Percentiles rank a stretch among this genome's conserved stretches.
Conservation (phyloP, 768 basidiomycete species). For the Harrya chromipes region DNA sequence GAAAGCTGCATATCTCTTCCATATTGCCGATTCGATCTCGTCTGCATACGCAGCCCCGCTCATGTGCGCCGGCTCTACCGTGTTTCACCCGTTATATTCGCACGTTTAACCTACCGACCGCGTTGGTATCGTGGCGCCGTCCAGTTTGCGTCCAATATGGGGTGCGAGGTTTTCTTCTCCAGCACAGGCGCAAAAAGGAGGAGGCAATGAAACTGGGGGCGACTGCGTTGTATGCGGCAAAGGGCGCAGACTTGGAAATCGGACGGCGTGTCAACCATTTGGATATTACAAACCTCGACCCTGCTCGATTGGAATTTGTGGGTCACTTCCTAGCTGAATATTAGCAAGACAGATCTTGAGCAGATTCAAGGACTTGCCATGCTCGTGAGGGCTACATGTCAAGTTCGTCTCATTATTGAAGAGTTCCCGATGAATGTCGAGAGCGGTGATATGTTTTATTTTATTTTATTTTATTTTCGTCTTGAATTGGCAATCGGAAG, state of each 20-base stretch:
- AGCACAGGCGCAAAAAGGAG: constrained; percentile 32
- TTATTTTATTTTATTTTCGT: neutral
- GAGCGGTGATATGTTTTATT: constrained; percentile 17
- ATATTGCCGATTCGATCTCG: constrained; percentile 30
- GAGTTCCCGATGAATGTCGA: constrained; percentile 30
- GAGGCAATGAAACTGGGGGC: constrained; percentile 33
- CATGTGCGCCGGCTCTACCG: no score
- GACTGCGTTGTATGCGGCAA: constrained; percentile 34
- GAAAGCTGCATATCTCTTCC: constrained; percentile 34
- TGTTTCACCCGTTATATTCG: no score
- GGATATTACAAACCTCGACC: constrained; percentile 30
- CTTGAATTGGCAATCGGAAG: neutral
- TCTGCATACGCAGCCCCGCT: constrained; percentile 32
- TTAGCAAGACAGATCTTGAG: constrained; percentile 19
- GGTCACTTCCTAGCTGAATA: constrained; percentile 4
- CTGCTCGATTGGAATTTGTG: constrained; percentile 32
- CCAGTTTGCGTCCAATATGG: constrained; percentile 40
- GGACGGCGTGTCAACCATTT: constrained; percentile 28
- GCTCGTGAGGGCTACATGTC: constrained; percentile 27
- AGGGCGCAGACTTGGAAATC: constrained; percentile 25
- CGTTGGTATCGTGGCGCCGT: constrained; percentile 34
- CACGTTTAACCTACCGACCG: constrained; percentile 30
- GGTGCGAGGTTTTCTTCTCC: constrained; percentile 37
- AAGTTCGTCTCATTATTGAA: constrained; percentile 31
- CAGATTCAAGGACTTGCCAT: constrained; percentile 27